Conservation (phyloP, 2,329 filamentous ascomycete species). For the Reticulascus tulasneorum region DNA sequence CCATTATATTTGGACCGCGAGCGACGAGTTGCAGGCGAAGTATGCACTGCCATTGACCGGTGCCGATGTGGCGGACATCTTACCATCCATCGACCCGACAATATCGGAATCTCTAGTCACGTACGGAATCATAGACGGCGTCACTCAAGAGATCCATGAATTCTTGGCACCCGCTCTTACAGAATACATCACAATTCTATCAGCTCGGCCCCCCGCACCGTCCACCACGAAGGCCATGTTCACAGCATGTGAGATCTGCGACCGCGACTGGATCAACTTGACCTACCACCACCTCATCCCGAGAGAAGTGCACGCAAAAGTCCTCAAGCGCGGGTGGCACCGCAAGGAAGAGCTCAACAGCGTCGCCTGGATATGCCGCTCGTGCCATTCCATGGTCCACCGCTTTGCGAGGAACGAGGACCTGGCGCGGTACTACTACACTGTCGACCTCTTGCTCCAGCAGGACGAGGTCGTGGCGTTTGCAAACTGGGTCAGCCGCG, state of each 20-base stretch:
- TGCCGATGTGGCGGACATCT: slow-evolving; percentile 44
- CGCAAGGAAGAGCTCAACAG: slow-evolving; percentile 69
- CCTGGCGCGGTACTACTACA: slow-evolving; percentile 68
- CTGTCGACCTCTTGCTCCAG: slow-evolving; percentile 64
- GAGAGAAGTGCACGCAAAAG: slow-evolving; percentile 71
- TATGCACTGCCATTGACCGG: slow-evolving; percentile 56
- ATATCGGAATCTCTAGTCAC: slow-evolving; percentile 64
- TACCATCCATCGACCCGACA: slow-evolving; percentile 52
- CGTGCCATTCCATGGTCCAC: slow-evolving; percentile 82
- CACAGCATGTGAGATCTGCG: slow-evolving; percentile 70
- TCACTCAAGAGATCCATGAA: slow-evolving; percentile 29
- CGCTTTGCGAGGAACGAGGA: slow-evolving; percentile 72
- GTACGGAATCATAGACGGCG: slow-evolving; percentile 58
- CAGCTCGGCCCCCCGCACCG: slow-evolving; percentile 61
- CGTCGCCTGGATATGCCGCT: slow-evolving; percentile 81
- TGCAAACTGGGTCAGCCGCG: slow-evolving; percentile 66
- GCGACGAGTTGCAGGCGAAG: slow-evolving; percentile 42
- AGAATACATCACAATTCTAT: slow-evolving; percentile 55
- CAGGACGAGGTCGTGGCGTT: slow-evolving; percentile 70
- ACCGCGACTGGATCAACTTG: slow-evolving; percentile 67
- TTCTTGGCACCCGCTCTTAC: slow-evolving; percentile 63
- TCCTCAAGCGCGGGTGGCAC: slow-evolving; percentile 75
- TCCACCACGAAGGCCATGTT: slow-evolving; percentile 48
- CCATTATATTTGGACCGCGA: slow-evolving; percentile 51
- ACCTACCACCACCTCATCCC: slow-evolving; percentile 87